Percentiles rank a stretch among this genome's conserved stretches.
Evolutionary conservation across 106 monocot species (phyloP).

Genomic region (Dioscorea alata): DNA sequence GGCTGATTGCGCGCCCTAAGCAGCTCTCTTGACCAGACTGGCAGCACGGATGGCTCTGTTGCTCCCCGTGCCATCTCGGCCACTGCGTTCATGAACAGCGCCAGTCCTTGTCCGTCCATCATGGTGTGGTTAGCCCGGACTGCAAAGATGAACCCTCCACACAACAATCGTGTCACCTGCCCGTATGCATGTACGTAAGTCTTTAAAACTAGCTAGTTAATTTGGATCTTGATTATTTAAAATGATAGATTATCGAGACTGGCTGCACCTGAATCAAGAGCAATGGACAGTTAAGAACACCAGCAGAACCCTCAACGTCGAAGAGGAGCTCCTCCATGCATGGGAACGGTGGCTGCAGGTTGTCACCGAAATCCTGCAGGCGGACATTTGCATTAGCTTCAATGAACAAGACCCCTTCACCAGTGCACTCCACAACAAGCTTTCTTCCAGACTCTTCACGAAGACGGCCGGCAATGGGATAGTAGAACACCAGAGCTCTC

Average conservation of each 20-base stretch:
- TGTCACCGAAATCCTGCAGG: conserved; percentile 17
- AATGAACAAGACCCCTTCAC: conserved; percentile 37
- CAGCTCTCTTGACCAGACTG: conserved; percentile 31
- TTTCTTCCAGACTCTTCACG: conserved; percentile 13
- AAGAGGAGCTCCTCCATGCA: conserved; percentile 23
- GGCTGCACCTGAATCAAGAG: conserved; percentile 51
- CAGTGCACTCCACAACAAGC: conserved; percentile 43
- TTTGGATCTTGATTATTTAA: too few relatives aligned
- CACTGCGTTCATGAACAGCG: conserved; percentile 46
- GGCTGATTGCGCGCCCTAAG: conserved; percentile 34
- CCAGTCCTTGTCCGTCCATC: conserved; percentile 49
- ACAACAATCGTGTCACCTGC: conserved; percentile 53
- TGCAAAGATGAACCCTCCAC: conserved; percentile 64
- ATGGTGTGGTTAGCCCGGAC: conserved; percentile 59
- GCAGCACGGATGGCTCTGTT: conserved; percentile 12
- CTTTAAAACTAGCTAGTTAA: too few relatives aligned
- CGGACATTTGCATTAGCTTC: conserved; percentile 30
- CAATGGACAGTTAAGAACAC: conserved; percentile 17
- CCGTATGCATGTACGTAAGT: background rate
- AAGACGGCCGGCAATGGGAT: conserved; percentile 38
- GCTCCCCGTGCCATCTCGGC: conserved; percentile 36
- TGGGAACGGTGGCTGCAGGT: conserved; percentile 20
- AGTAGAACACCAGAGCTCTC: conserved; percentile 40
- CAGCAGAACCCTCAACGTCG: conserved; percentile 16
- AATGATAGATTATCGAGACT: too few relatives aligned